Base-by-base conservation (phyloP, 2,329 filamentous ascomycete species). In the Fusarium succisae region DNA sequence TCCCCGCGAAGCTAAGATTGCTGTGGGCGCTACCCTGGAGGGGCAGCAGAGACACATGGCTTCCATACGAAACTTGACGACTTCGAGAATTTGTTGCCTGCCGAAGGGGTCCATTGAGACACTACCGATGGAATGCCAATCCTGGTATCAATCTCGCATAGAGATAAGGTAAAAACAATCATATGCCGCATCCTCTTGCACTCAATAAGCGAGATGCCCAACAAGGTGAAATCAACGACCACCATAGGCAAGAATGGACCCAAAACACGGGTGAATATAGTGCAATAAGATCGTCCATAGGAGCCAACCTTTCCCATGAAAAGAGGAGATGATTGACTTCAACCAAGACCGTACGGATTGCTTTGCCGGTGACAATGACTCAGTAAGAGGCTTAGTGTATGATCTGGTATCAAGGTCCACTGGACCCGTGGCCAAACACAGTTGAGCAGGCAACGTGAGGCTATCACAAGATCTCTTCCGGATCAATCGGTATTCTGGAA, bases 11-110 rank as follows among this genome's bases (percentile, higher is more conserved):
- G 60, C 48, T 50, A 58, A 66, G 35, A 47, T 43, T 51, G 53
- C 62, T 54, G 62, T 50, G 60, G 65, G 48, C 17, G 53, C 62
- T 77, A 74, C 68, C 75, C 60, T 73, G 58, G 57, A 75, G 61
- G 44, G 54, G 69, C 54, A 20, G 39, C 17, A 43, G 51, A 45
- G 32, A 63, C 38, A 47, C 44, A 61, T 60, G 57, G 39, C 58
- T 39, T 41, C 32, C 41, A 50, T 44, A 44, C 48, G 48, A 57
- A 50, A 62, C 24, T 57, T 44, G 58, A 69, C 45, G 48, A 47
- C 51, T 43, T 59, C 26, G n/a, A 64, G 35, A 48, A 44, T 38
- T 48, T 48, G 28, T 38, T 69, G 20, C 24, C n/a, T 37, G 37
- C 24, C 12, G 4, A 70, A 50, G 44, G 44, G 44, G 66, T 54